phyloP scores from a whole-genome alignment of 805 yeast genomes.

The Saccharomycopsis olivae region DNA sequence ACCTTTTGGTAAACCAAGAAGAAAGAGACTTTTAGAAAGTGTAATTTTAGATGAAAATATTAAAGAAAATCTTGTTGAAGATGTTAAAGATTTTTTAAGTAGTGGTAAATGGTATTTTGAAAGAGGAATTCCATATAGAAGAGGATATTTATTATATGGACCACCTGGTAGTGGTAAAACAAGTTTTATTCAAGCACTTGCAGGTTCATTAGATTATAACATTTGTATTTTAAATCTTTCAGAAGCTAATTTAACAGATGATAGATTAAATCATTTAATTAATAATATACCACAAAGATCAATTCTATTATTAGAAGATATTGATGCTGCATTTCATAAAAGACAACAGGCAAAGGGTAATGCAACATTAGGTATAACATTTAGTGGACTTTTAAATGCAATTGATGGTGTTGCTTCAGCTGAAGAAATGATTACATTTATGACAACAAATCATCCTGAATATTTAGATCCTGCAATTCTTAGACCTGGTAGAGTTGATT shows the following conservation, averaged over 20 bases:
- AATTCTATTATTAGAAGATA: constrained; percentile 76
- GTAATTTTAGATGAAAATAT: constrained; percentile 77
- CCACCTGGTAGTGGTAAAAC: constrained; percentile 99
- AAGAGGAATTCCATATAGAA: constrained; percentile 93
- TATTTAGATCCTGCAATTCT: constrained; percentile 83
- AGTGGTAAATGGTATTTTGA: constrained; percentile 89
- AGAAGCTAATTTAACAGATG: constrained; percentile 89
- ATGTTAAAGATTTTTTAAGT: constrained; percentile 68
- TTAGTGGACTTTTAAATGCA: constrained; percentile 88
- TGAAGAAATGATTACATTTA: constrained; percentile 90
- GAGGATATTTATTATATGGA: constrained; percentile 90
- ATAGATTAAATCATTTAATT: constrained; percentile 88
- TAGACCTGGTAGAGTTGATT: constrained; percentile 92
- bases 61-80: constrained; percentile 52
- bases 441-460: constrained; percentile 98
- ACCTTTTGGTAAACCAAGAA: constrained; percentile 92
- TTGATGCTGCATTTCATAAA: constrained; percentile 89
- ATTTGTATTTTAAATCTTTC: constrained; percentile 87
- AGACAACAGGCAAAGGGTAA: constrained; percentile 62
- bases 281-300: constrained; percentile 91
- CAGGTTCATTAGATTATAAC: constrained; percentile 92
- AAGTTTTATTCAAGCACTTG: constrained; percentile 89
- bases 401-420: constrained; percentile 97
- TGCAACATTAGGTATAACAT: constrained; percentile 85
- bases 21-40: constrained; percentile 72